Percentiles rank a stretch among this genome's conserved stretches.
Evolutionary conservation across 2,329 filamentous ascomycete species (phyloP).

Genomic region (Teratosphaeria epicoccoides): DNA sequence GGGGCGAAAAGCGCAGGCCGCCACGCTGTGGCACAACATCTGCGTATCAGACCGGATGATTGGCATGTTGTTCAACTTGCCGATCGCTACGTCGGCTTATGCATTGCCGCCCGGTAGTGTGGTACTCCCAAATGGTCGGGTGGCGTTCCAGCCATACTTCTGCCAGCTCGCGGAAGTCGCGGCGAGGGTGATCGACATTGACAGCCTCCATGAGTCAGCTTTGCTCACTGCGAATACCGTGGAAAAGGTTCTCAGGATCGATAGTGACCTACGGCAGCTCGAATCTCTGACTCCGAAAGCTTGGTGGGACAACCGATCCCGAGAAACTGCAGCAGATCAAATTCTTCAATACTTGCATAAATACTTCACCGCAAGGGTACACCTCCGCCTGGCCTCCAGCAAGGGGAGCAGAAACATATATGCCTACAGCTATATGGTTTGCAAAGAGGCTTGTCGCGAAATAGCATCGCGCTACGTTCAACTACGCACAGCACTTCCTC

Average conservation of each 20-base stretch:
- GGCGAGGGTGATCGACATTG: constrained; percentile 5
- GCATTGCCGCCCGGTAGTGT: constrained; percentile 3
- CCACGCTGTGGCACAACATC: constrained; percentile 1
- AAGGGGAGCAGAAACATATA: constrained; percentile 16
- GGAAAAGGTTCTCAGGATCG: constrained; percentile 13
- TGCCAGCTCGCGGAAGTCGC: constrained; percentile 8
- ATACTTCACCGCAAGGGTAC: constrained; percentile 17
- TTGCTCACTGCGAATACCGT: constrained; percentile 3
- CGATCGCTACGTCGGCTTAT: constrained; percentile 1
- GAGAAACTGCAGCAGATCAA: constrained; percentile 5
- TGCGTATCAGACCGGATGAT: constrained; percentile 2
- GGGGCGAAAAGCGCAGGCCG: neutral
- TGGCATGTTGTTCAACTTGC: constrained; percentile 8
- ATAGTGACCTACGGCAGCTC: constrained; percentile 15
- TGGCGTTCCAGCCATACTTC: constrained; percentile 6
- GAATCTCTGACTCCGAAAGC: constrained; percentile 11
- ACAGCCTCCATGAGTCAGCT: constrained; percentile 2
- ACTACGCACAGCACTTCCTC: constrained; percentile 12
- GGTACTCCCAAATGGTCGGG: neutral
- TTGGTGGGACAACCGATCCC: constrained; percentile 15
- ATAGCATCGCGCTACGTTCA: constrained; percentile 13
- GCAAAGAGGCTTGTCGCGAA: constrained; percentile 15
- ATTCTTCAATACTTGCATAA: constrained; percentile 20
- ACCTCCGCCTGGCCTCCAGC: constrained; percentile 17
- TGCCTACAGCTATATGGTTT: constrained; percentile 16